phyloP scores from a whole-genome alignment of 78 protist genomes.

The Dictyostelium intermedium region DNA sequence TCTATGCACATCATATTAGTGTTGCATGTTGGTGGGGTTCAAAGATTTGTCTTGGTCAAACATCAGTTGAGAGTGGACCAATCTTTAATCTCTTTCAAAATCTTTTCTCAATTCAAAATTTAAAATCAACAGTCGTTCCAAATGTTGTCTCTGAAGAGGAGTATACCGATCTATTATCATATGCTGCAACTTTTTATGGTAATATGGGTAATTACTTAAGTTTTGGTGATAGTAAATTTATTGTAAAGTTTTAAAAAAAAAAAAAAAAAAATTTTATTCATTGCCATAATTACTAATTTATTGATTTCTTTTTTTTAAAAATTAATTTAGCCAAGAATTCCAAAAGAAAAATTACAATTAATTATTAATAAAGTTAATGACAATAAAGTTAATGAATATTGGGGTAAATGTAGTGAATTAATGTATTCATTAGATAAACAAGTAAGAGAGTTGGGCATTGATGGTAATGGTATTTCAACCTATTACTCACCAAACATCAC shows the following conservation, averaged over 20 bases:
- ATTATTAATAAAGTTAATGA: neutral
- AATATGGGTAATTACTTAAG: slow-evolving; percentile 89
- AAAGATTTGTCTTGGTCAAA: slow-evolving; percentile 76
- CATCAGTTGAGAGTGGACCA: slow-evolving; percentile 64
- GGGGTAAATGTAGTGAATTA: slow-evolving; percentile 56
- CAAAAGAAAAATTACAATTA: slow-evolving; percentile 18
- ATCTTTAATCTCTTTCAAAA: slow-evolving; percentile 70
- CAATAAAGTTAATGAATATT: neutral
- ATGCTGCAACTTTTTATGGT: slow-evolving; percentile 71
- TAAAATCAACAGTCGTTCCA: slow-evolving; percentile 6
- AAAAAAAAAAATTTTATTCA: too few species aligned
- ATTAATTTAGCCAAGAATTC: slow-evolving; percentile 42
- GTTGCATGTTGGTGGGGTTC: slow-evolving; percentile 41
- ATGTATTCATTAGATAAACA: slow-evolving; percentile 42
- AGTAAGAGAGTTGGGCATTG: slow-evolving; percentile 51
- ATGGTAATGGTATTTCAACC: slow-evolving; percentile 58
- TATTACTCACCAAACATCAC: slow-evolving; percentile 79
- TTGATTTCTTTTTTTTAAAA: too few species aligned
- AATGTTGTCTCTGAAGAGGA: slow-evolving; percentile 3
- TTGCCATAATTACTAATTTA: neutral
- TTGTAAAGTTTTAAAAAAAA: slow-evolving; percentile 13
- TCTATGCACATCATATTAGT: slow-evolving; percentile 77
- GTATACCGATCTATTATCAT: neutral
- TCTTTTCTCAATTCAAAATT: slow-evolving; percentile 16
- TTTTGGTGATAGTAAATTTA: slow-evolving; percentile 90